Evolutionary conservation across 495 filamentous ascomycete species (phyloP).

Genomic region (Barbatosphaeria neglecta): DNA sequence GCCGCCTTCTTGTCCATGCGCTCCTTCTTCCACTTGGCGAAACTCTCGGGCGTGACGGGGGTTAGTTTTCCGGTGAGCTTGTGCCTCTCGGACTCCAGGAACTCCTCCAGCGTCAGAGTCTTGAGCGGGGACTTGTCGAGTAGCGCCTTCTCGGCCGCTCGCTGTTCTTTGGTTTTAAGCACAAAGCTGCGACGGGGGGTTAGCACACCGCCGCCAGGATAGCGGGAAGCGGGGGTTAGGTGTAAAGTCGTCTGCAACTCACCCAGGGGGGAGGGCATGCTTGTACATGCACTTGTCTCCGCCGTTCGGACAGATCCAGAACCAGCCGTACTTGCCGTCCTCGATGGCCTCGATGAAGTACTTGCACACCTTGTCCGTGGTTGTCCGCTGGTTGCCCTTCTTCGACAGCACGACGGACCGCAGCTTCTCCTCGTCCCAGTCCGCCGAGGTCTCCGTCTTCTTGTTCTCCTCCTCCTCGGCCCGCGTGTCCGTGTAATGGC

Average conservation of each 20-base stretch:
- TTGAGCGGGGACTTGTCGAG: conserved; percentile 93
- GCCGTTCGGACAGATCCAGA: conserved; percentile 95
- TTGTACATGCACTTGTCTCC: conserved; percentile 98
- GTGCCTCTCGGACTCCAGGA: conserved; percentile 86
- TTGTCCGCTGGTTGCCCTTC: conserved; percentile 91
- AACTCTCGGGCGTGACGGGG: conserved; percentile 82
- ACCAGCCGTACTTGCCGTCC: conserved; percentile 98
- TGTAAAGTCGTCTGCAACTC: conserved; percentile 19
- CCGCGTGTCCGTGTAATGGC: conserved; percentile 79
- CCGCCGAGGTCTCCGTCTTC: conserved; percentile 83
- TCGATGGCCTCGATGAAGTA: conserved; percentile 97
- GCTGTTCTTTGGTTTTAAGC: conserved; percentile 94
- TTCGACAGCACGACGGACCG: conserved; percentile 83
- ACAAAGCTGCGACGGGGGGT: conserved; percentile 55
- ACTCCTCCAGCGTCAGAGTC: conserved; percentile 93
- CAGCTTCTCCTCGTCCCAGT: conserved; percentile 97
- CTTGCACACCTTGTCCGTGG: conserved; percentile 98
- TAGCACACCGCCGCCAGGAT: neutral
- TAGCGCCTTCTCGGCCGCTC: conserved; percentile 90
- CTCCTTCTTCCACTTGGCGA: conserved; percentile 91
- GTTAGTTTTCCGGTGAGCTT: conserved; percentile 85
- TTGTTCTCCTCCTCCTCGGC: conserved; percentile 65
- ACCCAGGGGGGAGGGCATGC: conserved; percentile 89
- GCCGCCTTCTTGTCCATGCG: conserved; percentile 90
- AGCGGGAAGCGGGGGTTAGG: neutral